A percentile compares a stretch with the other conserved stretches of the same genome.
Conservation (phyloP, 78 protist species). For the Planoprotostelium fungivorum region DNA sequence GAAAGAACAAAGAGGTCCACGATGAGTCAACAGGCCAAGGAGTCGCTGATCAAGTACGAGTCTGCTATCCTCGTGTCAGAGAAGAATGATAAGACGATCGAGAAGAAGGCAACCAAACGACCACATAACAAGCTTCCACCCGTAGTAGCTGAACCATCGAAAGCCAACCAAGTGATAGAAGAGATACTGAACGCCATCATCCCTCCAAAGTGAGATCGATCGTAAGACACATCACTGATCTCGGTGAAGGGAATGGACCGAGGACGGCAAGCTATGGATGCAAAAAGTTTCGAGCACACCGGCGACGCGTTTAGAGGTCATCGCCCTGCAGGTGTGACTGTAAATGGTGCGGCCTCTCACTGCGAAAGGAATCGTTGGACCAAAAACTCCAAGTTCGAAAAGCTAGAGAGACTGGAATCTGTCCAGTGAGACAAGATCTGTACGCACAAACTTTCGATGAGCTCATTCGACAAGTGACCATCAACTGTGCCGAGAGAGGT, state of each 20-base stretch:
- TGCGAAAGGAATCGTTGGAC: conserved; percentile 60
- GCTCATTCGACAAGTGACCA: conserved; percentile 85
- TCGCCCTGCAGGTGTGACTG: conserved; percentile 43
- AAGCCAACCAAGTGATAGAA: background rate
- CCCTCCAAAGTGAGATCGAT: background rate
- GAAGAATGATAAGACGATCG: background rate
- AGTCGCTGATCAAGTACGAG: background rate
- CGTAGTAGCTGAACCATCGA: background rate
- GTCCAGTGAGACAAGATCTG: conserved; percentile 85
- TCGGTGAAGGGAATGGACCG: conserved; percentile 50
- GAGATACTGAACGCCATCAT: background rate
- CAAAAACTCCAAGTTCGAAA: conserved; percentile 45
- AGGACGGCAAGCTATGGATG: conserved; percentile 72
- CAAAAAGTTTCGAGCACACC: conserved; percentile 84
- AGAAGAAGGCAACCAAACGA: background rate
- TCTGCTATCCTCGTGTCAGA: background rate
- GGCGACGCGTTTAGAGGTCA: conserved; percentile 86
- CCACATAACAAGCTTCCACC: background rate
- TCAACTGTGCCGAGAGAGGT: conserved; percentile 66
- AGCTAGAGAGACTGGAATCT: conserved; percentile 89
- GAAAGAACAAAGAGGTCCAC: too few relatives aligned
- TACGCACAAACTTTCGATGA: conserved; percentile 77
- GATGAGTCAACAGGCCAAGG: background rate
- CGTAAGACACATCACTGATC: background rate
- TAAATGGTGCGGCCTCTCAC: background rate